phyloP scores from a whole-genome alignment of 345 rosid genomes.

The Brassica juncea region DNA sequence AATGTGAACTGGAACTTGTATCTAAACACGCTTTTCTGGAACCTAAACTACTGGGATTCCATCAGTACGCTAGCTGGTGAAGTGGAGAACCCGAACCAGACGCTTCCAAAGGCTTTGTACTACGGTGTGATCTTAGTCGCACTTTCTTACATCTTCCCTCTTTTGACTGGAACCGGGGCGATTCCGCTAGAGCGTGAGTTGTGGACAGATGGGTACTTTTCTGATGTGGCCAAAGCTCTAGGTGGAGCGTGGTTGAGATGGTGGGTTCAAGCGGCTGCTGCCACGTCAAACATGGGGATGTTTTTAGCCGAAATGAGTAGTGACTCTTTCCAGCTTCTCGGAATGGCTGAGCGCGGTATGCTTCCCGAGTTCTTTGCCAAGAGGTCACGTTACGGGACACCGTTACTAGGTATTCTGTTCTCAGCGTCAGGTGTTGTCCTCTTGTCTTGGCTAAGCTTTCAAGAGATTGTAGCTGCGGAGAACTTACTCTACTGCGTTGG shows the following conservation, averaged over 20 bases:
- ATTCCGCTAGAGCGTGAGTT: conserved; percentile 58
- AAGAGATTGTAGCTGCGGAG: conserved; percentile 74
- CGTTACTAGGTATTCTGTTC: conserved; percentile 60
- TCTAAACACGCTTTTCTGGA: conserved; percentile 75
- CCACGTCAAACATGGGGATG: conserved; percentile 75
- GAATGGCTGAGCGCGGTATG: conserved; percentile 81
- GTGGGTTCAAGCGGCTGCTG: conserved; percentile 83
- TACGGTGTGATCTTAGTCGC: conserved; percentile 66
- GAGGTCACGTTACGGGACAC: conserved; percentile 68
- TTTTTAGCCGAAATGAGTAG: conserved; percentile 82
- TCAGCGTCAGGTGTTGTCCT: conserved; percentile 72
- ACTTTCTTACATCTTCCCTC: conserved; percentile 62
- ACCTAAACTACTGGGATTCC: conserved; percentile 79
- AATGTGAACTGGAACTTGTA: conserved; percentile 67
- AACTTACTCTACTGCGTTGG: conserved; percentile 74
- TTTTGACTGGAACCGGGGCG: conserved; percentile 65
- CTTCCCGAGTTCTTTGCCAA: conserved; percentile 64
- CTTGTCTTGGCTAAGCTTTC: conserved; percentile 73
- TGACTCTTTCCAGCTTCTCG: conserved; percentile 79
- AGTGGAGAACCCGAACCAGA: conserved; percentile 64
- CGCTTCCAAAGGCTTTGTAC: conserved; percentile 67
- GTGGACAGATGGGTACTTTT: conserved; percentile 79
- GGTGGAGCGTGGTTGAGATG: conserved; percentile 75
- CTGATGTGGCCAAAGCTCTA: conserved; percentile 59
- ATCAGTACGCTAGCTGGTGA: conserved; percentile 76